Evolutionary conservation across 1,284 basidiomycete genomes (phyloP).

Genomic region (Ceratobasidium sp.): DNA sequence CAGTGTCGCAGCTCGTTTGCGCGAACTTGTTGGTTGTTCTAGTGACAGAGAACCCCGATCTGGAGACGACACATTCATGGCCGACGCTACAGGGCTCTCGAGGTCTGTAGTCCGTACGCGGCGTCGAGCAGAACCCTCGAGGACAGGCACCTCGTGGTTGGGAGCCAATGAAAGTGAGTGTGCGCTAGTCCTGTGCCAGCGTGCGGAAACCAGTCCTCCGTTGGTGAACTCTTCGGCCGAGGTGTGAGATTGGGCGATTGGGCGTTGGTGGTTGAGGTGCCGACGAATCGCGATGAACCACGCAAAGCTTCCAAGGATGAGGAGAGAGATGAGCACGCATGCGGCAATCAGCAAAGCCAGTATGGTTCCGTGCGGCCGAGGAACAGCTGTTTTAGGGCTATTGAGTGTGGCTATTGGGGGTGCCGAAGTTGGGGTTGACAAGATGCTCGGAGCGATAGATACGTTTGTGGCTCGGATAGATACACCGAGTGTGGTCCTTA

Average conservation of each 20-base stretch:
- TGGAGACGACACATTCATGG: not conserved
- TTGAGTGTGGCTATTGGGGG: not conserved
- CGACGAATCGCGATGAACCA: constrained; percentile 24
- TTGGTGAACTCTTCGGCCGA: not conserved
- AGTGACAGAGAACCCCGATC: not conserved
- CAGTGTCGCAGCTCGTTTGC: constrained; percentile 28
- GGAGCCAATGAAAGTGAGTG: constrained; percentile 1
- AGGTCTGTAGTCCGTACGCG: constrained; percentile 20
- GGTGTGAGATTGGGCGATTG: not conserved
- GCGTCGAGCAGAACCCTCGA: constrained; percentile 9
- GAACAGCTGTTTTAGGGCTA: not conserved
- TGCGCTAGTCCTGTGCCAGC: not conserved
- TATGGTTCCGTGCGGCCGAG: not conserved
- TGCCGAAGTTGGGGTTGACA: not conserved
- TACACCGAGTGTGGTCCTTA: not conserved
- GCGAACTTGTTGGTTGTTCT: constrained; percentile 5
- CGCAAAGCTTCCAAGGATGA: constrained; percentile 12
- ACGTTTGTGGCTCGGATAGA: not conserved
- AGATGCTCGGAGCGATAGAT: not conserved
- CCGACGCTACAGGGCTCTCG: not conserved
- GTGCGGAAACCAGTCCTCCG: constrained; percentile 1
- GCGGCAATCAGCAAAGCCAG: constrained; percentile 12
- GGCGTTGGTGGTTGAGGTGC: not conserved
- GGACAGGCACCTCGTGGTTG: not conserved
- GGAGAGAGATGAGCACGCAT: not conserved